Conservation (phyloP, 139 green algal species). For the Spirogloea muscicola region DNA sequence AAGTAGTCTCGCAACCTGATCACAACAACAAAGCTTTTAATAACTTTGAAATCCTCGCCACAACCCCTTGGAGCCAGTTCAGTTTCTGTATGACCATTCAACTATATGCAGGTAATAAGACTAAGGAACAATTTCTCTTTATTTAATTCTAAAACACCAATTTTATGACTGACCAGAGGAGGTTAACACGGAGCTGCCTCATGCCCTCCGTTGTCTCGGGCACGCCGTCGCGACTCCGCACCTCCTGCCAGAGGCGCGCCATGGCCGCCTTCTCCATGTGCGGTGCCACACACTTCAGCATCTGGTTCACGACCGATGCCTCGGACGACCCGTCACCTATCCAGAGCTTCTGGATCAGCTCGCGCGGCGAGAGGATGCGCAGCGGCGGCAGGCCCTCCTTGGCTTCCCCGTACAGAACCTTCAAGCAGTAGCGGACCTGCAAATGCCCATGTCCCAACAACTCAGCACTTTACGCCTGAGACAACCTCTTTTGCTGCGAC, state of each 20-base stretch:
- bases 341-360: conserved; percentile 30
- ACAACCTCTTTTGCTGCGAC: no score
- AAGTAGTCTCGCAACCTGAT: conserved; percentile 49
- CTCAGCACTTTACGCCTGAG: no score
- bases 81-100: background rate
- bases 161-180: conserved; percentile 20
- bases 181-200: background rate
- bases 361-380: background rate
- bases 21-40: background rate
- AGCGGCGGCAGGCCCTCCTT: conserved; percentile 34
- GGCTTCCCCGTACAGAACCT: conserved; percentile 20
- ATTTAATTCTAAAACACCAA: background rate
- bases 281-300: conserved; percentile 26
- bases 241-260: background rate
- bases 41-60: background rate
- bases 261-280: conserved; percentile 15
- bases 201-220: background rate
- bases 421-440: conserved; percentile 46
- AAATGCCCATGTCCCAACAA: no score
- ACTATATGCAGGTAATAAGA: no score
- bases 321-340: no score
- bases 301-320: conserved; percentile 18
- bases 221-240: background rate
- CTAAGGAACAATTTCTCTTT: no score
- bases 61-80: background rate